These are phyloP conservation scores for Stygiomarasmius scandens DNA, from an alignment of 1,284 basidiomycete species.

Conservation along the genomic window DNA sequence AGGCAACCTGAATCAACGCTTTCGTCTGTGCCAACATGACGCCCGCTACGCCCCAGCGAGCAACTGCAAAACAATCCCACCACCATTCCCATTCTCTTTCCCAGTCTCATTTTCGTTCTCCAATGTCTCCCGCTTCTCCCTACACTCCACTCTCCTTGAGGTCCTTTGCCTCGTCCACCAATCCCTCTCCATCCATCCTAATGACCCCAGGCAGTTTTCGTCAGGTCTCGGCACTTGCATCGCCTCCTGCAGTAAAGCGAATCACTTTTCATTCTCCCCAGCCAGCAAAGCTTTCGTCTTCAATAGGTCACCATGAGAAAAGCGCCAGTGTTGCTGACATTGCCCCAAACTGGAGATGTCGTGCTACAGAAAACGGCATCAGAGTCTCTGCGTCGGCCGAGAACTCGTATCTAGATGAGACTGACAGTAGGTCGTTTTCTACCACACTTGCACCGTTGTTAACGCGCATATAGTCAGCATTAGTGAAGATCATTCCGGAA, in stretches of 20 bases:
- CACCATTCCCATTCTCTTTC: conserved; percentile 20
- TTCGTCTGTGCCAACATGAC: conserved; percentile 3
- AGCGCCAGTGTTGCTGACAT: conserved; percentile 60
- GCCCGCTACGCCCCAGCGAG: conserved; percentile 22
- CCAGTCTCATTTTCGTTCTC: conserved; percentile 19
- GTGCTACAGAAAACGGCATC: conserved; percentile 72
- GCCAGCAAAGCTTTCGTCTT: conserved; percentile 19
- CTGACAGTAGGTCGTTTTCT: conserved; percentile 49
- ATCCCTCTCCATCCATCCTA: conserved; percentile 35
- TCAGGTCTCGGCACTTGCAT: conserved; percentile 34
- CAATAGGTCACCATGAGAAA: conserved; percentile 22
- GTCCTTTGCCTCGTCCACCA: conserved; percentile 52
- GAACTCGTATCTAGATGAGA: conserved; percentile 55
- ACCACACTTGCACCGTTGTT: conserved; percentile 21
- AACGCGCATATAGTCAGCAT: conserved; percentile 49
- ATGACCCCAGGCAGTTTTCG: conserved; percentile 36
- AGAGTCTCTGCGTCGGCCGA: conserved; percentile 53
- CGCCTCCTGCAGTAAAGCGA: conserved; percentile 34
- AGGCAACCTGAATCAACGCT: neutral
- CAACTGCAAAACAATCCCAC: conserved; percentile 33
- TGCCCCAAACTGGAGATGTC: conserved; percentile 70
- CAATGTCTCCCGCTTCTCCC: conserved; percentile 35
- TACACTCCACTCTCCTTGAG: conserved; percentile 70
- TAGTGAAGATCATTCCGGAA: conserved; percentile 42
- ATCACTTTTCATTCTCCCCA: conserved; percentile 17